These are phyloP conservation scores for Agarophyton chilense DNA, from an alignment of 23 red algal genomes.

Conservation along the genomic window DNA sequence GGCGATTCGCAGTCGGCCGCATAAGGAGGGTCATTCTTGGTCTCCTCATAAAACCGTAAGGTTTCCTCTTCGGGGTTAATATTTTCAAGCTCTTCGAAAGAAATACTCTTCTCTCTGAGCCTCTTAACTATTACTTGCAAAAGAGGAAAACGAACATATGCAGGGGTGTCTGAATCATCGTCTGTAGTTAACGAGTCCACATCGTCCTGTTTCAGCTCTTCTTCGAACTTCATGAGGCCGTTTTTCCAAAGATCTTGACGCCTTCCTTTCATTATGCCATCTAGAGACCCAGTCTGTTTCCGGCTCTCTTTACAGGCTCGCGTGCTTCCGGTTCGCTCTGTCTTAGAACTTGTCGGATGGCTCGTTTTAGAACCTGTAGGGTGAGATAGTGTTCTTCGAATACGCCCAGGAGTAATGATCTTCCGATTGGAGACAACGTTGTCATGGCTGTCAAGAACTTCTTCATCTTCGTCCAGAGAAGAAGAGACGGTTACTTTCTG, in stretches of 20 bases:
- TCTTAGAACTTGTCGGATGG: neutral
- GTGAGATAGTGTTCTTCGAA: neutral
- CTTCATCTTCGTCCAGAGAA: neutral
- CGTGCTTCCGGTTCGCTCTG: neutral
- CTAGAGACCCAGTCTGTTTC: neutral
- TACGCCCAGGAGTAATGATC: neutral
- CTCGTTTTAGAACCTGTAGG: neutral
- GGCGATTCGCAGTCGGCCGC: neutral
- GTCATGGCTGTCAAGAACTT: conserved; percentile 13
- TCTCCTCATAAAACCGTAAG: conserved; percentile 6
- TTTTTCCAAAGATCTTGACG: neutral
- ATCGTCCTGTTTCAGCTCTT: neutral
- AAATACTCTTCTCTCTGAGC: neutral
- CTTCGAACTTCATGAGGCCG: neutral
- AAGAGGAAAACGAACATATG: neutral
- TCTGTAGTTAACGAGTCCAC: neutral
- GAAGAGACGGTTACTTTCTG: too few species aligned
- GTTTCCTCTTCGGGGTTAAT: conserved; percentile 15
- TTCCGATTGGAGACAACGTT: neutral
- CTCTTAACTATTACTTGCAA: neutral
- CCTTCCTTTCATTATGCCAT: neutral
- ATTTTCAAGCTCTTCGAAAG: conserved; percentile 6
- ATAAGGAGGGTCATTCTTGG: conserved; percentile 16
- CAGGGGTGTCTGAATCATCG: neutral
- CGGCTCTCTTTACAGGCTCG: neutral